Evolutionary conservation across 257 asterid genomes (phyloP), one percentile per base, ranked within the genome.

Genomic region (Nicotiana tabacum): DNA sequence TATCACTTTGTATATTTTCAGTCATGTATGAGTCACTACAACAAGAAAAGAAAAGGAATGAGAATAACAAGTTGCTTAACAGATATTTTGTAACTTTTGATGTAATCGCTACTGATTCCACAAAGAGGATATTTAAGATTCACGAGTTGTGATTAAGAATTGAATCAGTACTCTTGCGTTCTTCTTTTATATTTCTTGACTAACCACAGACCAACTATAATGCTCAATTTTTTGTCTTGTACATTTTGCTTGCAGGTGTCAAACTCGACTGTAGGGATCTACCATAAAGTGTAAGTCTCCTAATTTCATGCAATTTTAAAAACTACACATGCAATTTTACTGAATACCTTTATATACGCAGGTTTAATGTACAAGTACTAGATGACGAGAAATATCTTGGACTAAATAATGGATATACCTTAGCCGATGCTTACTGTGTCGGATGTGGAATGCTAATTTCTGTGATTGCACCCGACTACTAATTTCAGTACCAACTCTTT

Each of bases 191-290:
- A 39, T 39, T 29, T 39, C 58, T 70, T 70, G 35, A 21, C 58
- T 18, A 37, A 18, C 16, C 12, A 68, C 32, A 68, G 56, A 68
- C 37, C 77, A 68, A 18, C 46, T 69, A 37, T 37, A n/a, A 69
- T 69, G 77, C 78, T 11, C 32, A 70, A 43, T 72, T 69, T 72
- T 39, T 70, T 46, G 61, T 24, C 12, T 24, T 46, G 37, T 46
- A 24, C 12, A 48, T 12, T 72, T 46, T 46, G 37, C 58, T 46
- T 46, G 37, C 58, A 72, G 79, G 18, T 5, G 17, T 0, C 12
- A 55, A 0, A 5, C 16, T 5, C 3, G 0, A 0, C 15, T 18
- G 3, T 3, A 12, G 32, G 1, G 60, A 0, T 72, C 15, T 13
- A 10, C 27, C 1, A 3, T 46, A 13, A 2, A 5, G 15, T 48